Evolutionary conservation across 495 filamentous ascomycete genomes (phyloP).

Genomic region (Xylaria sp.): DNA sequence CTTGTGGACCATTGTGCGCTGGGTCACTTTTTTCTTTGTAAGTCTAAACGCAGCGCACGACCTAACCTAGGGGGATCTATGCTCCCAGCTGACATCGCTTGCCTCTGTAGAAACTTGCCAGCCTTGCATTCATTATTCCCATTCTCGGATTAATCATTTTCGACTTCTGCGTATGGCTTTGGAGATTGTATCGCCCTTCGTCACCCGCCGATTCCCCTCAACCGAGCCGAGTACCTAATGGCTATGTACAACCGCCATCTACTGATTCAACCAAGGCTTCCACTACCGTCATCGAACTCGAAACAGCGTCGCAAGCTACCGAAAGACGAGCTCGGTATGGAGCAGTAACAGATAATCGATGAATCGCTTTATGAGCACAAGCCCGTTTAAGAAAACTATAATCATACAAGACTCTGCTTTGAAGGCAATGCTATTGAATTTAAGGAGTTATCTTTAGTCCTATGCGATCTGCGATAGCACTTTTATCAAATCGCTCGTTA

Average conservation of each 20-base stretch:
- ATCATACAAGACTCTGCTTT: conserved; percentile 24
- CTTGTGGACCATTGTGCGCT: conserved; percentile 38
- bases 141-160: conserved; percentile 45
- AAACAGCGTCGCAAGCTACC: conserved; percentile 10
- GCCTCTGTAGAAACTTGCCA: conserved; percentile 36
- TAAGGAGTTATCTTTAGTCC: not conserved
- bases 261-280: conserved; percentile 20
- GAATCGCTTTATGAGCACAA: not conserved
- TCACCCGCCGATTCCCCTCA: conserved; percentile 27
- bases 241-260: conserved; percentile 13
- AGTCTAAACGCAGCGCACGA: conserved; percentile 2
- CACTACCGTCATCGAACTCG: conserved; percentile 30
- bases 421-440: conserved; percentile 25
- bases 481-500: conserved; percentile 87
- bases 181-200: conserved; percentile 42
- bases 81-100: not conserved
- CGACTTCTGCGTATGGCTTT: conserved; percentile 55
- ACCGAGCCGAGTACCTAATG: conserved; percentile 28
- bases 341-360: conserved; percentile 18
- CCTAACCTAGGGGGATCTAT: not conserved
- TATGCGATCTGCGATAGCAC: conserved; percentile 63
- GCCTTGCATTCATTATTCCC: conserved; percentile 38
- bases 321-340: not conserved
- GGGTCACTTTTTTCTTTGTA: conserved; percentile 43
- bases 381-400: not conserved